These are phyloP conservation scores for Amanita subjunquillea DNA, from an alignment of 768 basidiomycete species.

Conservation along the genomic window DNA sequence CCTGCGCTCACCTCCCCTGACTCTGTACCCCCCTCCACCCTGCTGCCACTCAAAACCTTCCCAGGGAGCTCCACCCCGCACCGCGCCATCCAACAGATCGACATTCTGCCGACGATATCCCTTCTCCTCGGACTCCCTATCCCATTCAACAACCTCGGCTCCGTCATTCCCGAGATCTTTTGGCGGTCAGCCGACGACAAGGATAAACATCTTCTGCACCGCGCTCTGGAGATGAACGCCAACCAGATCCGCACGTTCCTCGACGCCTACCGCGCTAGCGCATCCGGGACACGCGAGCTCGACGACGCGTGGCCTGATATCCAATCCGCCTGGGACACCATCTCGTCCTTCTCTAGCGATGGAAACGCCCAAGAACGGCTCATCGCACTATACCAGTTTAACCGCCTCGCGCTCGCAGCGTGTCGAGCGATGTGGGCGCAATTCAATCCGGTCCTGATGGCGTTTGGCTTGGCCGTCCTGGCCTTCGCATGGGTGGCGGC, in stretches of 20 bases:
- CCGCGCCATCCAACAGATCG: constrained; percentile 84
- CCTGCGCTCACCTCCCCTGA: constrained; percentile 29
- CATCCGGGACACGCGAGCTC: constrained; percentile 68
- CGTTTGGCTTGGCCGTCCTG: too few species aligned
- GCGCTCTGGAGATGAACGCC: constrained; percentile 61
- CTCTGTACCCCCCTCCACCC: constrained; percentile 30
- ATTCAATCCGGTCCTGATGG: too few species aligned
- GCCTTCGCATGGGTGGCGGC: too few species aligned
- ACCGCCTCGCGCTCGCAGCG: constrained; percentile 47
- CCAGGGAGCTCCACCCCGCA: constrained; percentile 44
- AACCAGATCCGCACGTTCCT: constrained; percentile 73
- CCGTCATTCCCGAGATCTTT: constrained; percentile 87
- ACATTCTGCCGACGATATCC: constrained; percentile 81
- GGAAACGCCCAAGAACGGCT: constrained; percentile 19
- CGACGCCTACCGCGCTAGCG: constrained; percentile 59
- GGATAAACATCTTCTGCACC: constrained; percentile 21
- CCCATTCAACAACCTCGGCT: constrained; percentile 92
- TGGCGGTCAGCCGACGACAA: constrained; percentile 33
- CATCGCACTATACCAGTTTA: constrained; percentile 39
- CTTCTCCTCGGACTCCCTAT: constrained; percentile 88
- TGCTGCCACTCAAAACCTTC: constrained; percentile 48
- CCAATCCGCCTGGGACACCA: constrained; percentile 32
- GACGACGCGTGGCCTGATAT: constrained; percentile 51
- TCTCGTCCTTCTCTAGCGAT: constrained; percentile 11
- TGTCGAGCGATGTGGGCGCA: too few species aligned